Evolutionary conservation across 495 filamentous ascomycete genomes (phyloP), one percentile per base, ranked within the genome.

Genomic region (Cladorrhinum samala): DNA sequence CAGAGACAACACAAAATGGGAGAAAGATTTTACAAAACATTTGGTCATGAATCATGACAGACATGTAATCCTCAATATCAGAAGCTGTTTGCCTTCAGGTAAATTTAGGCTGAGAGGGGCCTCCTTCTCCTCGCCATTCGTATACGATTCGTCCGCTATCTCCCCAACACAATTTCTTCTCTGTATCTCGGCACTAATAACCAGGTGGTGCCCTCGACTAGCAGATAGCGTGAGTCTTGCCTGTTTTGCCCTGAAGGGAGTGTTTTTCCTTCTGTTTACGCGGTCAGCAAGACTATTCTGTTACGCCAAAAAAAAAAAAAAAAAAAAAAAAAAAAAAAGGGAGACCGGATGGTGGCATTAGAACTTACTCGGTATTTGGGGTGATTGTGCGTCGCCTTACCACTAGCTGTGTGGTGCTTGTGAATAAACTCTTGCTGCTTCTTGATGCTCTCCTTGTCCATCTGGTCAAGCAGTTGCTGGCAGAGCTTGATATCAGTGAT

Each of bases 171-270:
- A 9, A 11, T 2, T 14, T 1, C 33, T 14, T 1, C 33, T 14
- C 36, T 1, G 23, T 30, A 20, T 39, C 30, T 46, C 47, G 13
- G 51, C 8, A n/a, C 42, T 56, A 20, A 52, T 4, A 33, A 19
- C 20, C 17, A 33, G 36, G 43, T 52, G 42, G 24, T 38, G 54
- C 24, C 30, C 6, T 21, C 21, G 19, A 25, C 50, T 84, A 93
- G 72, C 89, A 95, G 50, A 91, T 75, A 30, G 80, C 83, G 66
- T 94, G 89, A 11, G 89, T 89, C 81, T 95, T 95, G 42, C 89
- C 89, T 50, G 78, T 79, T 80, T 90, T 89, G 3, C 88, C 89
- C 76, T 95, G 88, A 68, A 95, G 68, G 30, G 83, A 87, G 68
- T 95, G 90, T 64, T 80, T 83, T 73, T 95, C 89, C 55, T 80